Base-by-base conservation (phyloP, 2,329 filamentous ascomycete species). In the Beauveria rudraprayagi region DNA sequence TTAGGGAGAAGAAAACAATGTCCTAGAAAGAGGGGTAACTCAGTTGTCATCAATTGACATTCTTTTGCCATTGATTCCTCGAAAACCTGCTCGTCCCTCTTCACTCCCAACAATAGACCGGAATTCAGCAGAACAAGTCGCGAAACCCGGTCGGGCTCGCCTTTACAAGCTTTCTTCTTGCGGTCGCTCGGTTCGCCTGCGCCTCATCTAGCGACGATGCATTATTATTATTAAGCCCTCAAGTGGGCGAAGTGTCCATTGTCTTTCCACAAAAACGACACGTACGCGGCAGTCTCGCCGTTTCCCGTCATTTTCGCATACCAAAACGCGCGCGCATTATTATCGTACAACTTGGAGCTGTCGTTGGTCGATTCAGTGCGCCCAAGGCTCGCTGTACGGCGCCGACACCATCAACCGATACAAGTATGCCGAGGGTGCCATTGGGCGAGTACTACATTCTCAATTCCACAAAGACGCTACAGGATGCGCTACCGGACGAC, bases 191-290 rank as follows among this genome's bases (percentile, higher is more conserved):
- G 51, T 48, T 61, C 9, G 43, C 41, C 44, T 61, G 58, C 58
- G 58, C 51, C 58, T 61, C 51, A 28, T 17, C 34, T 60, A 30
- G 22, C 44, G 43, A 55, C 34, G 51, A 55, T 44, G 43, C 24
- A n/a, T 41, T 22, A 22, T 22, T 22, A 22, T 22, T 22, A 22
- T 2, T 24, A 30, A 7, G 11, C 40, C 26, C 53, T 19, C 41
- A 53, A 30, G 50, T 53, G 19, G 52, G 53, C 16, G 53, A 61
- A 37, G 41, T 57, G 46, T 56, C 51, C 3, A 46, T 57, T 43
- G 57, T 60, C 10, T 63, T 63, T 19, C 61, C 61, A n/a, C 58
- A 28, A 41, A 41, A 61, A 63, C 26, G 57, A 61, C 30, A 61
- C 58, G 16, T 61, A 61, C 22, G 52, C 44, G 2, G 57, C 24